Percentiles rank a stretch among this genome's conserved stretches.
phyloP scores from a whole-genome alignment of 2,329 filamentous ascomycete genomes.

The Neophaeococcomyces aloes region DNA sequence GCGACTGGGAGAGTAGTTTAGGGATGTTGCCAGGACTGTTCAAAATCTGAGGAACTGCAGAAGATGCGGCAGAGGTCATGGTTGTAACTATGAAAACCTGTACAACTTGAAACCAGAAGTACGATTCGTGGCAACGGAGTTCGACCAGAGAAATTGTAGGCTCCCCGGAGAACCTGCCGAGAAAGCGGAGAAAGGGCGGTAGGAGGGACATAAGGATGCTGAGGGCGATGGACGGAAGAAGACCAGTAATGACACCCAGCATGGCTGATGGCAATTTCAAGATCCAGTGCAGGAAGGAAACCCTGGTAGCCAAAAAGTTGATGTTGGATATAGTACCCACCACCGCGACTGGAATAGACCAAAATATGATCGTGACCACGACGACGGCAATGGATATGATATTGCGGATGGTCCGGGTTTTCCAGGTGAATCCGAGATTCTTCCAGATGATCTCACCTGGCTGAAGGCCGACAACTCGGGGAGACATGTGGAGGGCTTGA shows the following conservation, averaged over 20 bases:
- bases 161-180: slow-evolving; percentile 69
- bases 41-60: slow-evolving; percentile 54
- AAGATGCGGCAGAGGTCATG: slow-evolving; percentile 66
- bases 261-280: slow-evolving; percentile 58
- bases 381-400: slow-evolving; percentile 63
- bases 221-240: slow-evolving; percentile 69
- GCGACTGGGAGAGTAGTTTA: slow-evolving; percentile 55
- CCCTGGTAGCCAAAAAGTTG: slow-evolving; percentile 46
- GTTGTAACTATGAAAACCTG: slow-evolving; percentile 88
- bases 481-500: slow-evolving; percentile 74
- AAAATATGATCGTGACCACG: slow-evolving; percentile 72
- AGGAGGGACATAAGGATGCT: slow-evolving; percentile 78
- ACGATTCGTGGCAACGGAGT: slow-evolving; percentile 79
- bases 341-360: slow-evolving; percentile 63
- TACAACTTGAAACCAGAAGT: slow-evolving; percentile 65
- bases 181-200: slow-evolving; percentile 68
- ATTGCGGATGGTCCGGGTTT: slow-evolving; percentile 66
- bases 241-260: slow-evolving; percentile 70
- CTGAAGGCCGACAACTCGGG: slow-evolving; percentile 70
- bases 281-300: slow-evolving; percentile 66
- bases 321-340: slow-evolving; percentile 85
- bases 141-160: slow-evolving; percentile 72
- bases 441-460: slow-evolving; percentile 80
- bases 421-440: slow-evolving; percentile 74
- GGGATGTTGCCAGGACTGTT: slow-evolving; percentile 53